Percentiles rank a stretch among this genome's conserved stretches.
These are phyloP conservation scores for Lachancea dasiensis DNA, from an alignment of 805 yeast species.

Conservation along the genomic window DNA sequence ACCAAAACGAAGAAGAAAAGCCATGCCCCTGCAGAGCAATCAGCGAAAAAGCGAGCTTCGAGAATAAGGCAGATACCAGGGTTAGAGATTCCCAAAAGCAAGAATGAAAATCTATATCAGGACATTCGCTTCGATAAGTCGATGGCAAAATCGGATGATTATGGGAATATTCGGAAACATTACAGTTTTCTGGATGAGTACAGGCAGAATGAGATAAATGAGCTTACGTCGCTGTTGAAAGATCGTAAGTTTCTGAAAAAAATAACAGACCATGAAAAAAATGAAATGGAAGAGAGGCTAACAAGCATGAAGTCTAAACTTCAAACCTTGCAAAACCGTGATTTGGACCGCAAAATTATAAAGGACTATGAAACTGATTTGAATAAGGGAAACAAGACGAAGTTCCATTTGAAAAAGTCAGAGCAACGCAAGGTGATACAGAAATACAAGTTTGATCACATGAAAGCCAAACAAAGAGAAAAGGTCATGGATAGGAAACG, in stretches of 20 bases:
- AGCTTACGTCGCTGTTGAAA: conserved; percentile 50
- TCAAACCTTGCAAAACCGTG: conserved; percentile 65
- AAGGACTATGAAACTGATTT: conserved; percentile 51
- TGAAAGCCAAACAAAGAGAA: conserved; percentile 68
- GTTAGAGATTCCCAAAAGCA: conserved; percentile 37
- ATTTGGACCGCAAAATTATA: conserved; percentile 62
- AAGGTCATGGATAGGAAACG: conserved; percentile 84
- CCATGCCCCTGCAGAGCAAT: conserved; percentile 83
- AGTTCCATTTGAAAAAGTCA: conserved; percentile 57
- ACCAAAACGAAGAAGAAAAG: conserved; percentile 55
- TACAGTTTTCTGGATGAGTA: conserved; percentile 85
- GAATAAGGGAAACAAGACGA: conserved; percentile 45
- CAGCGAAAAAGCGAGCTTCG: conserved; percentile 67
- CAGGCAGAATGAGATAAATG: conserved; percentile 62
- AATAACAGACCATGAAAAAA: conserved; percentile 40
- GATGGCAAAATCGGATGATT: conserved; percentile 76
- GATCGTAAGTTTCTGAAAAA: conserved; percentile 44
- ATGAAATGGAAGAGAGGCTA: conserved; percentile 48
- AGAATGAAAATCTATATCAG: conserved; percentile 43
- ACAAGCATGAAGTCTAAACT: conserved; percentile 63
- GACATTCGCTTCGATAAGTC: conserved; percentile 93
- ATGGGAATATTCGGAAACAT: conserved; percentile 58
- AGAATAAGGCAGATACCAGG: conserved; percentile 73
- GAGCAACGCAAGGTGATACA: conserved; percentile 71
- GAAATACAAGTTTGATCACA: conserved; percentile 68